A percentile compares a stretch with the other conserved stretches of the same genome.
These are phyloP conservation scores for Camelina hispida DNA, from an alignment of 345 rosid species.

Conservation along the genomic window DNA sequence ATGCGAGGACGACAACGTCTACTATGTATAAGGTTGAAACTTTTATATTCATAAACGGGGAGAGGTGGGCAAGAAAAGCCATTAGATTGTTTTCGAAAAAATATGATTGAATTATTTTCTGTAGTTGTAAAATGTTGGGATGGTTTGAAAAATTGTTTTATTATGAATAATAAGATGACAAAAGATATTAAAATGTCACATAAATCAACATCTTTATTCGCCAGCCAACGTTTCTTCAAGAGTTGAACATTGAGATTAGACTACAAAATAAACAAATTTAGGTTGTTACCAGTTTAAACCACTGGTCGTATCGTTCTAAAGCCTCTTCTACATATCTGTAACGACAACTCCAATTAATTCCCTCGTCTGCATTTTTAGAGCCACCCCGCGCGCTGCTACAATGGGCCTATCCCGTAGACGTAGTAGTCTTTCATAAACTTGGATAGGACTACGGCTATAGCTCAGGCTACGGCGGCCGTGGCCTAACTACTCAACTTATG, in stretches of 20 bases:
- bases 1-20: constrained; percentile 27
- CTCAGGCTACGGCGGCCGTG: not conserved
- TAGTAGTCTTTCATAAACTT: too few species aligned
- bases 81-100: not conserved
- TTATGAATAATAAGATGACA: constrained; percentile 26
- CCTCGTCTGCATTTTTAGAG: too few species aligned
- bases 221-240: not conserved
- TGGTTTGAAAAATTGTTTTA: not conserved
- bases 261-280: not conserved
- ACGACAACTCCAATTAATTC: too few species aligned
- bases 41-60: not conserved
- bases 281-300: not conserved
- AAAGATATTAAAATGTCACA: not conserved
- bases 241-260: not conserved
- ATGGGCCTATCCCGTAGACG: too few species aligned
- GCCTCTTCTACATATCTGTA: too few species aligned
- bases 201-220: not conserved
- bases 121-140: constrained; percentile 9
- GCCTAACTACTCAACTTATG: not conserved
- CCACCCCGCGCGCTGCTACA: too few species aligned
- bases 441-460: not conserved
- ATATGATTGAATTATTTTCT: not conserved
- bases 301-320: too few species aligned
- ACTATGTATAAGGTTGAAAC: not conserved
- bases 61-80: not conserved